Conservation (phyloP, 495 filamentous ascomycete genomes). For the Coniosporium apollinis region DNA sequence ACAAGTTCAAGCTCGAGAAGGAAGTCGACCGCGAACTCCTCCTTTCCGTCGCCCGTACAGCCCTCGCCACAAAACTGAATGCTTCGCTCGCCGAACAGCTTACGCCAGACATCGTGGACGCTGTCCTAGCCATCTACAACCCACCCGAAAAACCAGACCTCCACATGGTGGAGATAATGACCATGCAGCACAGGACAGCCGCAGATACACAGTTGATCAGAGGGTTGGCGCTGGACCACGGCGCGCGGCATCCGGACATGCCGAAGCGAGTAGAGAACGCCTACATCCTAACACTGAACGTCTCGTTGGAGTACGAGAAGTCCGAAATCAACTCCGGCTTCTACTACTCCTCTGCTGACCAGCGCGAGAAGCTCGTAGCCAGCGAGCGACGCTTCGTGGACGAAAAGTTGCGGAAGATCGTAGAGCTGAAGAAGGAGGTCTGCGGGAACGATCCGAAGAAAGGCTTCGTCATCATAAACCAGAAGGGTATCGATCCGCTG, state of each 20-base stretch:
- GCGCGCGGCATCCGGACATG: slow-evolving; percentile 96
- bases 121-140: slow-evolving; percentile 84
- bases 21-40: slow-evolving; percentile 88
- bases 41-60: slow-evolving; percentile 83
- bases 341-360: slow-evolving; percentile 94
- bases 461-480: slow-evolving; percentile 95
- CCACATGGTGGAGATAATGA: slow-evolving; percentile 99
- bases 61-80: slow-evolving; percentile 88
- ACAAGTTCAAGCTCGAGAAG: slow-evolving; percentile 74
- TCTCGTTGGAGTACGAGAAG: slow-evolving; percentile 97
- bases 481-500: slow-evolving; percentile 96
- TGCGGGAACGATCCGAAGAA: slow-evolving; percentile 91
- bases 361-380: slow-evolving; percentile 94
- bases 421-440: slow-evolving; percentile 94
- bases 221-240: slow-evolving; percentile 86
- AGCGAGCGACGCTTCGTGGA: slow-evolving; percentile 93
- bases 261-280: slow-evolving; percentile 91
- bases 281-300: slow-evolving; percentile 85
- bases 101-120: slow-evolving; percentile 86
- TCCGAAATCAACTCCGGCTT: slow-evolving; percentile 98
- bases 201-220: slow-evolving; percentile 92
- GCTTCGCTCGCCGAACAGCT: slow-evolving; percentile 74
- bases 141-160: slow-evolving; percentile 83
- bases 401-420: slow-evolving; percentile 91
- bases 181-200: slow-evolving; percentile 95